Evolutionary conservation across 768 basidiomycete genomes (phyloP).

Genomic region (Auricularia heimuer): DNA sequence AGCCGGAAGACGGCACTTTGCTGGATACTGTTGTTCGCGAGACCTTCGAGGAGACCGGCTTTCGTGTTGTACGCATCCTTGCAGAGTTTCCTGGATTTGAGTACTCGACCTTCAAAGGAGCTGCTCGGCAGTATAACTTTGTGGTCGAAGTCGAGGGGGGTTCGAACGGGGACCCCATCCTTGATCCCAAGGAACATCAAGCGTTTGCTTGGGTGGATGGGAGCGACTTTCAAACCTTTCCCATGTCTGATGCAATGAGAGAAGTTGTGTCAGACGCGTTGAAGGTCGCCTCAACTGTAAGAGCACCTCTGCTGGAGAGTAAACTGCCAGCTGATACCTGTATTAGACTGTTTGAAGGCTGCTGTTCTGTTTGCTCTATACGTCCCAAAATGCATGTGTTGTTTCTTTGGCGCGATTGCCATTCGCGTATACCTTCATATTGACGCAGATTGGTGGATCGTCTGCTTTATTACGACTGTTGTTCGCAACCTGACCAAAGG

Average conservation of each 20-base stretch:
- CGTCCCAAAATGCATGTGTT: no score
- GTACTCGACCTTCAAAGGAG: background rate
- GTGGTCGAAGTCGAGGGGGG: background rate
- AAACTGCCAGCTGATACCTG: no score
- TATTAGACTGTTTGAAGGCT: no score
- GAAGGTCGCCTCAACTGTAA: background rate
- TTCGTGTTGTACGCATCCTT: background rate
- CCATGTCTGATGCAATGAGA: background rate
- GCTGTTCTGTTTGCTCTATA: no score
- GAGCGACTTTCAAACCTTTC: background rate
- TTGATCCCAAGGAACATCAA: background rate
- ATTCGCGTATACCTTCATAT: no score
- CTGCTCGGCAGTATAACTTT: background rate
- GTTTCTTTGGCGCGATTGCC: no score
- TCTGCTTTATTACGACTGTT: no score
- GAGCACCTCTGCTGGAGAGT: background rate
- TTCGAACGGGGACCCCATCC: background rate
- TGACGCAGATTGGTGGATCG: no score
- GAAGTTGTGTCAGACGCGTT: background rate
- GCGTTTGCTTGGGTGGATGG: background rate
- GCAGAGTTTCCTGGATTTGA: background rate
- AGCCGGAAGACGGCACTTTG: background rate
- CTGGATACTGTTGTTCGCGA: background rate
- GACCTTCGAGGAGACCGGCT: background rate
- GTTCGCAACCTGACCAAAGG: no score